Evolutionary conservation across 2,329 filamentous ascomycete species (phyloP).

Genomic region (Penicillium sp.): DNA sequence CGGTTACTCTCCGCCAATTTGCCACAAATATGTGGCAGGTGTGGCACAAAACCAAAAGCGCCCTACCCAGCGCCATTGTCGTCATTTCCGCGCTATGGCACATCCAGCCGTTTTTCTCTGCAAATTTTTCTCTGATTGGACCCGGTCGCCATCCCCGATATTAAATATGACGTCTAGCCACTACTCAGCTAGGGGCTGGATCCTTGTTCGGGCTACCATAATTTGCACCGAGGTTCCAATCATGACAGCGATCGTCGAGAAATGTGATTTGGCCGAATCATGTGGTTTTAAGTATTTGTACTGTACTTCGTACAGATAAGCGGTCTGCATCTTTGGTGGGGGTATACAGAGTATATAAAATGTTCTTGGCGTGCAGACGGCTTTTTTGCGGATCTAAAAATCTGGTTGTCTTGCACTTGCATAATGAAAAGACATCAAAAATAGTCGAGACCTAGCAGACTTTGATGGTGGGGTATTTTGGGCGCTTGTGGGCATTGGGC

Average conservation of each 20-base stretch:
- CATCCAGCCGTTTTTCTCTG: not conserved
- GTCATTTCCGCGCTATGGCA: conserved; percentile 13
- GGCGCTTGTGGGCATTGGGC: not conserved
- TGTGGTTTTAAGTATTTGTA: not conserved
- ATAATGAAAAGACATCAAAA: not conserved
- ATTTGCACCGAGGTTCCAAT: not conserved
- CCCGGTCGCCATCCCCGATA: not conserved
- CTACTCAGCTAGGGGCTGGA: not conserved
- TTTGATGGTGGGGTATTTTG: not conserved
- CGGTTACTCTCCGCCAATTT: too few species aligned
- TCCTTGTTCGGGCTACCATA: not conserved
- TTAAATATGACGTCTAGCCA: conserved; percentile 14
- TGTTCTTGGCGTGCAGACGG: not conserved
- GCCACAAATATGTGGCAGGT: too few species aligned
- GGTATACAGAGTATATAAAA: too few species aligned
- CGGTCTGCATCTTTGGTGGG: not conserved
- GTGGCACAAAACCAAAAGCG: too few species aligned
- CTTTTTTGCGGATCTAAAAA: not conserved
- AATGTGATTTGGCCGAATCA: not conserved
- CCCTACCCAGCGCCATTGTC: conserved; percentile 13
- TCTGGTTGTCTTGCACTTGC: not conserved
- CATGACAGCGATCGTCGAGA: not conserved
- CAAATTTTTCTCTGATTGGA: conserved; percentile 1
- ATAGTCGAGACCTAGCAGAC: not conserved
- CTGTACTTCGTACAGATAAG: not conserved